Percentiles rank a stretch among this genome's conserved stretches.
phyloP scores from a whole-genome alignment of 2,329 filamentous ascomycete genomes.

The Torrubiella hemipterigena region DNA sequence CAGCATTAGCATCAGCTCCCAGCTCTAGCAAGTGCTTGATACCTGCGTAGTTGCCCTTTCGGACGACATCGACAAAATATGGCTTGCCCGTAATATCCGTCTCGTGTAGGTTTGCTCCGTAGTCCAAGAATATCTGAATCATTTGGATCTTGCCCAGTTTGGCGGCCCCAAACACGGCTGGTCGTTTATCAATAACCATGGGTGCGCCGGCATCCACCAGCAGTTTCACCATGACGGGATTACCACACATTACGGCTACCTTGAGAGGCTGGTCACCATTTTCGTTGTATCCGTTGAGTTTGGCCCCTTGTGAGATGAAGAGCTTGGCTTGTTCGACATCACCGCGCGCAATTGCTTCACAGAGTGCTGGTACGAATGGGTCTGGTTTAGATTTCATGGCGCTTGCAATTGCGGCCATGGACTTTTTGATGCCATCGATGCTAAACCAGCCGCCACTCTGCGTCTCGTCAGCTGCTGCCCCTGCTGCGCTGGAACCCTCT shows the following conservation, averaged over 20 bases:
- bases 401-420: neutral
- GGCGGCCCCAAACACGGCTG: slow-evolving; percentile 21
- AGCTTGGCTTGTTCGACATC: slow-evolving; percentile 20
- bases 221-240: slow-evolving; percentile 17
- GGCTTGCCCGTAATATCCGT: slow-evolving; percentile 1
- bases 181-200: slow-evolving; percentile 9
- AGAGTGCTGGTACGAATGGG: slow-evolving; percentile 23
- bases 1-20: neutral
- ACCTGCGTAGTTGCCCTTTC: neutral
- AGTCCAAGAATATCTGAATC: slow-evolving; percentile 14
- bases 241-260: slow-evolving; percentile 19
- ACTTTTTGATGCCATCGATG: too few species aligned
- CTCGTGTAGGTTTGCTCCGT: slow-evolving; percentile 18
- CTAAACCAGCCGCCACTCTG: too few species aligned
- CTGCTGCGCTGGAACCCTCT: too few species aligned
- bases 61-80: neutral
- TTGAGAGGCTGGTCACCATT: slow-evolving; percentile 20
- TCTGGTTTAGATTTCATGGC: slow-evolving; percentile 20
- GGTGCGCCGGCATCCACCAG: slow-evolving; percentile 13
- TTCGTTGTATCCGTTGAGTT: slow-evolving; percentile 23
- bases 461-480: too few species aligned
- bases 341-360: slow-evolving; percentile 19
- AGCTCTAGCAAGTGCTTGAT: neutral
- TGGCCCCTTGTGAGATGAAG: slow-evolving; percentile 20
- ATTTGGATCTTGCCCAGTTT: slow-evolving; percentile 15